phyloP scores from a whole-genome alignment of 176 grass and related monocot species.

The Secale cereale region DNA sequence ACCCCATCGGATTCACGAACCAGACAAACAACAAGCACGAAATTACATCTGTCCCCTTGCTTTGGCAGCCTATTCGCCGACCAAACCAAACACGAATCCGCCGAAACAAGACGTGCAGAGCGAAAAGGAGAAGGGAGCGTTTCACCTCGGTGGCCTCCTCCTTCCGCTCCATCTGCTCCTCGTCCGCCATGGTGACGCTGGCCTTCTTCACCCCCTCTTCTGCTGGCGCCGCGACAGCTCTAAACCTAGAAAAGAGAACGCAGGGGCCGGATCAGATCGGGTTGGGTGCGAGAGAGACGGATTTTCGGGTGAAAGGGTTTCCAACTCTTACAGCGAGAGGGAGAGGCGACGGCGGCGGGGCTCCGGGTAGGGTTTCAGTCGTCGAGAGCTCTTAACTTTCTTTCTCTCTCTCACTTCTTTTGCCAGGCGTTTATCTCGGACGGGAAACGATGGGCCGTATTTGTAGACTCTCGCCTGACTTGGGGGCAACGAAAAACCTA shows the following conservation, averaged over 20 bases:
- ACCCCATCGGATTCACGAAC: background rate
- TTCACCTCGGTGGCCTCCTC: slow-evolving; percentile 56
- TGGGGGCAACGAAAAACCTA: background rate
- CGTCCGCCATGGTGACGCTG: slow-evolving; percentile 47
- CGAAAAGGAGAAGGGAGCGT: too few species aligned
- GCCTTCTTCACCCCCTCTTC: slow-evolving; percentile 1
- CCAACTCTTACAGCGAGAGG: background rate
- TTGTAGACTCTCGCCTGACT: background rate
- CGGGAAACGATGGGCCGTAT: background rate
- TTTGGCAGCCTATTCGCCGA: background rate
- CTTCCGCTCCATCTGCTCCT: slow-evolving; percentile 45
- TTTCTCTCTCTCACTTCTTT: background rate
- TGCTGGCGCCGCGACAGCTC: slow-evolving; percentile 2
- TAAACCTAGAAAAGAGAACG: slow-evolving; percentile 23
- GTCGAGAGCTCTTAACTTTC: background rate
- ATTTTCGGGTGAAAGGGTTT: background rate
- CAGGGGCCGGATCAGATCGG: background rate
- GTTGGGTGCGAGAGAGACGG: background rate
- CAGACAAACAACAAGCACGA: background rate
- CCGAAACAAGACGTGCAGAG: background rate
- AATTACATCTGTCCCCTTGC: background rate
- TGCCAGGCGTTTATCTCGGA: background rate
- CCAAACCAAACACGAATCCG: background rate
- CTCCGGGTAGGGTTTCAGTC: slow-evolving; percentile 12
- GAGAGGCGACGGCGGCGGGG: slow-evolving; percentile 21